Percentiles rank a stretch among this genome's conserved stretches.
Conservation (phyloP, 139 green algal genomes). For the Parachlorella kessleri region DNA sequence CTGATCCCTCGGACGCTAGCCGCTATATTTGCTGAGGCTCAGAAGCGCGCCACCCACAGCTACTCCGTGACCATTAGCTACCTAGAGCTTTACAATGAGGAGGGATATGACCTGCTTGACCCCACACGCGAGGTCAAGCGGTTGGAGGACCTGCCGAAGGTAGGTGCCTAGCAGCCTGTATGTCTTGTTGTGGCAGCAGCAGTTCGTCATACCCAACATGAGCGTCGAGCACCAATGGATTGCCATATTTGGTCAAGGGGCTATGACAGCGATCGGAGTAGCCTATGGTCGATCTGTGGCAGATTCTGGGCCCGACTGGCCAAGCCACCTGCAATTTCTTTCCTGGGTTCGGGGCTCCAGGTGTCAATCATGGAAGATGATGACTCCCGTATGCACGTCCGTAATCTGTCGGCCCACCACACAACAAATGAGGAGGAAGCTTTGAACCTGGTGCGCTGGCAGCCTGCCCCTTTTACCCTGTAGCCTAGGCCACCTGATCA, state of each 20-base stretch:
- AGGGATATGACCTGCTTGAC: constrained; percentile 80
- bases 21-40: constrained; percentile 82
- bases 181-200: too few species aligned
- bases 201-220: too few species aligned
- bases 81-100: constrained; percentile 94
- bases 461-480: too few species aligned
- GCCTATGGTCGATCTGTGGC: too few species aligned
- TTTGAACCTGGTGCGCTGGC: constrained; percentile 89
- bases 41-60: constrained; percentile 60
- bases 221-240: neutral
- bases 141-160: constrained; percentile 23
- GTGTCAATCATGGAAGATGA: constrained; percentile 96
- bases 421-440: constrained; percentile 86
- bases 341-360: too few species aligned
- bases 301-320: too few species aligned
- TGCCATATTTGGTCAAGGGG: neutral
- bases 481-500: too few species aligned
- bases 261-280: too few species aligned
- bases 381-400: constrained; percentile 85
- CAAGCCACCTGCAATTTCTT: too few species aligned
- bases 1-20: constrained; percentile 82
- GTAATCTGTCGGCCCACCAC: constrained; percentile 72
- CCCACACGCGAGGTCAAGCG: neutral
- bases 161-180: too few species aligned
- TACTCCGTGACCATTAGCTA: constrained; percentile 84